These are phyloP conservation scores for Lithohypha guttulata DNA, from an alignment of 2,329 filamentous ascomycete species.

Conservation along the genomic window DNA sequence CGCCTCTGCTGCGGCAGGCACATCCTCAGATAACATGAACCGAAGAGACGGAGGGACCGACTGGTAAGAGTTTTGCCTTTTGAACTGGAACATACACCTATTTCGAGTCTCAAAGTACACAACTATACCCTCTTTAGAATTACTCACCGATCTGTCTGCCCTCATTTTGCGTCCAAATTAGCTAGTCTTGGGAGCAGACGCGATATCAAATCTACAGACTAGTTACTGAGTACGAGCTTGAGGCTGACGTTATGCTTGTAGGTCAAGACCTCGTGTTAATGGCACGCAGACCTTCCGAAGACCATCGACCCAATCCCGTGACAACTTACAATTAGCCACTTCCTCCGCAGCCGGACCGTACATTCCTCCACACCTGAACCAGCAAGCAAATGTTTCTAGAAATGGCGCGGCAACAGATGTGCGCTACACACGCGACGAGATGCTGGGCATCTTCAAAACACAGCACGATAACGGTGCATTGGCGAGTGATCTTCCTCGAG, in stretches of 20 bases:
- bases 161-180: no score
- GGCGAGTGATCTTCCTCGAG: constrained; percentile 51
- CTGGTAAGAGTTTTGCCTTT: constrained; percentile 48
- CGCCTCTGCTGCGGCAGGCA: constrained; percentile 70
- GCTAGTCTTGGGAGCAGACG: no score
- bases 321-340: constrained; percentile 28
- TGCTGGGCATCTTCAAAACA: constrained; percentile 61
- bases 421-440: constrained; percentile 67
- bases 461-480: constrained; percentile 44
- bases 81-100: background rate
- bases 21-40: constrained; percentile 49
- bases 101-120: background rate
- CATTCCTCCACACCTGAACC: constrained; percentile 51
- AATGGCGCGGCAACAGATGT: constrained; percentile 44
- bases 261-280: constrained; percentile 52
- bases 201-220: no score
- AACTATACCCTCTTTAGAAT: constrained; percentile 9
- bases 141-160: no score
- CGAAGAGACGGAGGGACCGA: constrained; percentile 55
- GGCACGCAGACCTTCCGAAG: constrained; percentile 59
- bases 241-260: constrained; percentile 24
- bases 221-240: no score
- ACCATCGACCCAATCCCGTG: constrained; percentile 43
- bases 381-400: constrained; percentile 34
- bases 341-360: constrained; percentile 41